A percentile compares a stretch with the other conserved stretches of the same genome.
Evolutionary conservation across 352 stramenopile genomes (phyloP).

Genomic region (Phytophthora sojae): DNA sequence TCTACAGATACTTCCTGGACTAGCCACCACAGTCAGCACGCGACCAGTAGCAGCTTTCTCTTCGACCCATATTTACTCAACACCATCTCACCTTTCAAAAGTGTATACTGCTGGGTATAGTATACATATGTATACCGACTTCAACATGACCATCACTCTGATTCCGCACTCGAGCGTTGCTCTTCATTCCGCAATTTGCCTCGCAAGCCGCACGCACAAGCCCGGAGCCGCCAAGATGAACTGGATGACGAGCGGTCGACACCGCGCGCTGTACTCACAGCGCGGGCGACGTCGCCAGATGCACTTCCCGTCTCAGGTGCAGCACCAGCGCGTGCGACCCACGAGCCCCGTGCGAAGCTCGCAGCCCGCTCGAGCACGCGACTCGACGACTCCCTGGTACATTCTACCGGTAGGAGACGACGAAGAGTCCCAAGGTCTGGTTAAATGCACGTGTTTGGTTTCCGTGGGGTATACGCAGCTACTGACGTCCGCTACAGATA

Average conservation of each 20-base stretch:
- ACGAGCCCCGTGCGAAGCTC: constrained; percentile 23
- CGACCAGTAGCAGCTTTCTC: too few species aligned
- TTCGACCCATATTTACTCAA: not conserved
- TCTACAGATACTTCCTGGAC: constrained; percentile 26
- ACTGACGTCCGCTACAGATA: constrained; percentile 39
- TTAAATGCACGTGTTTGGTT: not conserved
- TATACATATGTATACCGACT: constrained; percentile 3
- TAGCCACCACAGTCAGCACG: not conserved
- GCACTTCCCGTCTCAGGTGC: constrained; percentile 60
- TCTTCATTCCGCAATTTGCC: constrained; percentile 38
- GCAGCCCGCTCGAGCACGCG: constrained; percentile 15
- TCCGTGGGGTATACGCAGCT: too few species aligned
- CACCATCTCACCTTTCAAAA: not conserved
- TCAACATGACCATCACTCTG: constrained; percentile 39
- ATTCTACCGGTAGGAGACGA: constrained; percentile 53
- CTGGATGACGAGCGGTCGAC: constrained; percentile 72
- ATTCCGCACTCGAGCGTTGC: constrained; percentile 1
- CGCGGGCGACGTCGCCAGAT: constrained; percentile 56
- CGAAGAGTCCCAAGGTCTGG: constrained; percentile 60
- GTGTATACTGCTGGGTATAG: not conserved
- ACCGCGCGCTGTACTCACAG: constrained; percentile 61
- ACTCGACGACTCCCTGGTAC: constrained; percentile 58
- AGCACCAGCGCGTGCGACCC: constrained; percentile 36
- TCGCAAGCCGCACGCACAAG: constrained; percentile 3
- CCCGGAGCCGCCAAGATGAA: constrained; percentile 51